Base-by-base conservation (phyloP, 345 rosid species). In the Carallia pectinifolia region DNA sequence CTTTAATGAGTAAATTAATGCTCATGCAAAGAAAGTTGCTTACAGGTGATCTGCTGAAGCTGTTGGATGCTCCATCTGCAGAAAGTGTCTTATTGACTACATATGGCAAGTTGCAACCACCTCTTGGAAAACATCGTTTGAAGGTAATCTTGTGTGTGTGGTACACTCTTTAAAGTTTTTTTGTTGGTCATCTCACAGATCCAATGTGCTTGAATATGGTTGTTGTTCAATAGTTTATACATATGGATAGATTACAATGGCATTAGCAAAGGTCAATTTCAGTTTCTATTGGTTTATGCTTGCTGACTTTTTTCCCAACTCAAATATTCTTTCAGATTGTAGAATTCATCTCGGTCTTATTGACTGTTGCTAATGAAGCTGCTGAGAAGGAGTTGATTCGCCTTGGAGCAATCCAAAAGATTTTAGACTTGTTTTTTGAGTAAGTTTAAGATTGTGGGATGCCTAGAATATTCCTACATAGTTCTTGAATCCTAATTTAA, bases 81-180 rank as follows among this genome's bases (percentile, higher is more conserved):
- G 96, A 88, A 81, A 77, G 65, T 71, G 59, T 77, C 73, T 77
- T 90, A 72, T 70, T 83, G 36, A 93, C 98, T 66, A 90, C 98
- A 1, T 93, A 88, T 74, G 98, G 98, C 48, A 89, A 87, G 81
- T 76, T 93, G 81, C 97, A 88, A 78, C 97, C 98, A 66, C 98
- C 98, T 72, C 94, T 93, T 29, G 96, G 97, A 62, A 93, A 89
- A 75, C 97, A 91, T 74, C 94, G 97, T 33, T 74, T 93, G 69
- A 93, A 91, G 96, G 98, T 90, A 73, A 66, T 65, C 60, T 2
- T 59, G 48, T 40, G 48, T 9, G 3, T 60, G 66, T 58, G 65
- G 37, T 69, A 33, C 9, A 15, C 71, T 9, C 48, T 38, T 30
- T 55, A 23, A 6, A 39, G 12, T 17, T 50, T 16, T 59, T 58